Base-by-base conservation (phyloP, 306 rosid species). In the Arachis hypogaea region DNA sequence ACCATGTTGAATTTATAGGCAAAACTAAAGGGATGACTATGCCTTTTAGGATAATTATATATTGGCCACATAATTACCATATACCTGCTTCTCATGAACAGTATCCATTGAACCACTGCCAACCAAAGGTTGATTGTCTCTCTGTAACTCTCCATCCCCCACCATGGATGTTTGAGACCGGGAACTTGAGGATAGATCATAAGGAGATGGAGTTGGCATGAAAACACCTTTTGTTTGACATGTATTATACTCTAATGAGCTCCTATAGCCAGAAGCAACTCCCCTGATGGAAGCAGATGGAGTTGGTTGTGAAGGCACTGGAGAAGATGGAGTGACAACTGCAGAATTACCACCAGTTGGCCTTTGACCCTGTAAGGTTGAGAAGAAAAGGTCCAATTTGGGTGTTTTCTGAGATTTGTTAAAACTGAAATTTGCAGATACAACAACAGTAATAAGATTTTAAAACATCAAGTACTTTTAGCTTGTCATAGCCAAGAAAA, bases 1-100 rank as follows among this genome's bases (percentile, higher is more conserved):
- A 29, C 57, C 70, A 59, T 33, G 68, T 30, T 58, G 65, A 70
- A 78, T 51, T 64, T 33, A 41, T 49, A 71, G 38, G 69, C 63
- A 80, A 64, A 73, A 69, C 40, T 45, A 44, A 30, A 69, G n/a
- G 62, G 47, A 70, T 11, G 11, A 62, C 18, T 60, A 44, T 42
- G 12, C 46, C 62, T 63, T 68, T 68, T 46, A 29, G 57, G 66
- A 62, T 50, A 79, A 50, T 76, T 56, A 44, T 16, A 36, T 65
- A 56, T 66, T 45, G 69, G 43, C 59, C 43, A 59, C 52, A 42
- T 18, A 73, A 73, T 11, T 29, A 42, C 57, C 43, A 67, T 36
- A 52, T 85, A 94, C 99, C 97, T 94, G 97, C 77, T 87, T 92
- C 71, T 85, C 93, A 71, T 89, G 90, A 83, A 84, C 62, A 41